Percentiles rank a stretch among this genome's conserved stretches.
Evolutionary conservation across 1,284 basidiomycete species (phyloP).

Genomic region (Sphagnurus paluster): DNA sequence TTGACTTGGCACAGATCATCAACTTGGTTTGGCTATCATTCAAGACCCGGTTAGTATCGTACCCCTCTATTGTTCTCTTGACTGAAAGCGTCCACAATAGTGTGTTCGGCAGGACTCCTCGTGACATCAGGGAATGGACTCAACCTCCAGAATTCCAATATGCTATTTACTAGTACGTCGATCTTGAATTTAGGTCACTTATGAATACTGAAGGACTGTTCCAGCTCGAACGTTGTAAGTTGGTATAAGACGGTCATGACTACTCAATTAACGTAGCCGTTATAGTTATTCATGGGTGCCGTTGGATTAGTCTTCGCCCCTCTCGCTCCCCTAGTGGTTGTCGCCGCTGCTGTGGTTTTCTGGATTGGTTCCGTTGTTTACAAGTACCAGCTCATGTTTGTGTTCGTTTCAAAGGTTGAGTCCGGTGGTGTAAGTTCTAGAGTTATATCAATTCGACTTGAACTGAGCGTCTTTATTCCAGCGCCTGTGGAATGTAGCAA

Average conservation of each 20-base stretch:
- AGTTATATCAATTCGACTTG: constrained; percentile 2
- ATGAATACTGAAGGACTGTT: constrained; percentile 13
- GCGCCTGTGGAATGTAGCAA: constrained; percentile 91
- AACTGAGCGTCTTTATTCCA: constrained; percentile 25
- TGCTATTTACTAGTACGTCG: constrained; percentile 81
- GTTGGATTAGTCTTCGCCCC: constrained; percentile 92
- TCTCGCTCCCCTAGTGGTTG: constrained; percentile 84
- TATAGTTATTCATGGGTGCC: constrained; percentile 80
- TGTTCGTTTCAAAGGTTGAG: constrained; percentile 85
- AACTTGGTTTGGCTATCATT: constrained; percentile 87
- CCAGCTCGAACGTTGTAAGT: constrained; percentile 67
- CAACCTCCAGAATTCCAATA: constrained; percentile 94
- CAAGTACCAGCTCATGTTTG: constrained; percentile 95
- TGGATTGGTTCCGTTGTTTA: constrained; percentile 83
- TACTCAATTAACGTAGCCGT: constrained; percentile 8
- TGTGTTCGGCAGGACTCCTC: constrained; percentile 91
- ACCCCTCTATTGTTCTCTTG: background rate
- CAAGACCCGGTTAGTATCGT: constrained; percentile 57
- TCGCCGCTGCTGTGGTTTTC: constrained; percentile 77
- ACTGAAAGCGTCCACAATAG: constrained; percentile 36
- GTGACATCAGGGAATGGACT: constrained; percentile 96
- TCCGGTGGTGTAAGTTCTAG: constrained; percentile 78
- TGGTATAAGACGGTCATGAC: background rate
- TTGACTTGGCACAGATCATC: constrained; percentile 94
- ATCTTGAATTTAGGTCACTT: background rate